Conservation (phyloP, 2,329 filamentous ascomycete genomes). For the Tolypocladium cylindrosporum region DNA sequence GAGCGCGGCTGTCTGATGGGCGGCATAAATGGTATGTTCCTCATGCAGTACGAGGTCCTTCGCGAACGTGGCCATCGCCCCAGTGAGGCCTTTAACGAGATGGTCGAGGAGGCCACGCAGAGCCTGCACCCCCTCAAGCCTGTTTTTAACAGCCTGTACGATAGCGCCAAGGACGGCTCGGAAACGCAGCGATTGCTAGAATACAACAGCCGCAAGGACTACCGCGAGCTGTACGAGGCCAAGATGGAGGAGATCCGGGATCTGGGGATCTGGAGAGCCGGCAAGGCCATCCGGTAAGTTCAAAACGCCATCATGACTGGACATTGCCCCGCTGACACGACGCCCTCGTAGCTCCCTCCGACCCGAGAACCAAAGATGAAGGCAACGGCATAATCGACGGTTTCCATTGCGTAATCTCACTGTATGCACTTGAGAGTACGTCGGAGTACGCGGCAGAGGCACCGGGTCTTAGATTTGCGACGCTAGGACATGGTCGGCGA, state of each 20-base stretch:
- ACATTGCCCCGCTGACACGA: neutral
- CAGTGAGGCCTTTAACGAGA: slow-evolving; percentile 99
- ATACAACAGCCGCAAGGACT: slow-evolving; percentile 92
- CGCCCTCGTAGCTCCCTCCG: slow-evolving; percentile 52
- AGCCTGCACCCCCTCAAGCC: slow-evolving; percentile 97
- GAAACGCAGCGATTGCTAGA: slow-evolving; percentile 96
- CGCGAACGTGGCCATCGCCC: slow-evolving; percentile 96
- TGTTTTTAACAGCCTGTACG: slow-evolving; percentile 95
- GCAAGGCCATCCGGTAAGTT: slow-evolving; percentile 84
- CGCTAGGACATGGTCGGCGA: too few species aligned
- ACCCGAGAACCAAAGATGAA: slow-evolving; percentile 77
- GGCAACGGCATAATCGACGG: too few species aligned
- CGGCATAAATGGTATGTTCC: slow-evolving; percentile 99
- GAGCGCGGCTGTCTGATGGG: slow-evolving; percentile 99
- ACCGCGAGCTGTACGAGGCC: slow-evolving; percentile 93
- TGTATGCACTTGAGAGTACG: too few species aligned
- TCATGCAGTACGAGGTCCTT: slow-evolving; percentile 99
- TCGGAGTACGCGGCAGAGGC: too few species aligned
- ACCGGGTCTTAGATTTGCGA: too few species aligned
- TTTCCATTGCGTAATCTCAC: too few species aligned
- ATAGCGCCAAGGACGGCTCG: slow-evolving; percentile 78
- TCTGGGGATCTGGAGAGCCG: slow-evolving; percentile 97
- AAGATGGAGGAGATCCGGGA: slow-evolving; percentile 98
- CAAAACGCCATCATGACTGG: neutral
- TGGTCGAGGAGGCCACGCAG: slow-evolving; percentile 98